These are phyloP conservation scores for Chrysopogon serrulatus DNA, from an alignment of 176 grass and related monocot genomes.

Conservation along the genomic window DNA sequence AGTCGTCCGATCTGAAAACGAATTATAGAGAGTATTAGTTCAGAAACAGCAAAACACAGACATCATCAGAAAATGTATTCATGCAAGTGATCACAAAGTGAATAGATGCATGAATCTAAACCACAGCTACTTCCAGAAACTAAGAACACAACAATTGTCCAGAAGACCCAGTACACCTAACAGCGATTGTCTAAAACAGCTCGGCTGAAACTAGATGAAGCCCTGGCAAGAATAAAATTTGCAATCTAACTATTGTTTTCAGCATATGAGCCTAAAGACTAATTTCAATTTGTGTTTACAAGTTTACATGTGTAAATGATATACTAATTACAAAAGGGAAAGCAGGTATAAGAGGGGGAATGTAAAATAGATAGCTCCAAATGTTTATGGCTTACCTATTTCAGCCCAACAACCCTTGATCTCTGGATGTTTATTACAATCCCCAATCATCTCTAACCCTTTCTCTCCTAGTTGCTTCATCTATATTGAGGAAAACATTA, in stretches of 20 bases:
- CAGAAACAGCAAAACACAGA: too few species aligned
- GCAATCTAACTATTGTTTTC: not conserved
- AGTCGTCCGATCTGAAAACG: too few species aligned
- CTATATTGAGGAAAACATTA: slow-evolving; percentile 35
- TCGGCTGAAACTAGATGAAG: too few species aligned
- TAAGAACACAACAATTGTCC: too few species aligned
- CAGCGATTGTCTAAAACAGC: too few species aligned
- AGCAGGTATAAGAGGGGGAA: not conserved
- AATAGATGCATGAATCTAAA: too few species aligned
- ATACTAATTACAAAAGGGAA: not conserved
- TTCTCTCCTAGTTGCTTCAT: slow-evolving; percentile 69
- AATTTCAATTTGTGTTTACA: not conserved
- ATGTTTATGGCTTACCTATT: slow-evolving; percentile 52
- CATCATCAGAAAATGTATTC: too few species aligned
- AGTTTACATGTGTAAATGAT: slow-evolving; percentile 8
- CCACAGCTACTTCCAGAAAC: too few species aligned
- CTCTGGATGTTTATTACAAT: slow-evolving; percentile 13
- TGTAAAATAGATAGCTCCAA: slow-evolving; percentile 9
- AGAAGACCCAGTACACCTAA: too few species aligned
- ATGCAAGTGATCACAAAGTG: too few species aligned
- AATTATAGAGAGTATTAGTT: too few species aligned
- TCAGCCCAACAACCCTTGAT: slow-evolving; percentile 52
- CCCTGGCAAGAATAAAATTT: not conserved
- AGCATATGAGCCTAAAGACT: not conserved
- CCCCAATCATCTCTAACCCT: slow-evolving; percentile 57